Conservation (phyloP, 2,329 filamentous ascomycete species). For the Penicillium concentricum region DNA sequence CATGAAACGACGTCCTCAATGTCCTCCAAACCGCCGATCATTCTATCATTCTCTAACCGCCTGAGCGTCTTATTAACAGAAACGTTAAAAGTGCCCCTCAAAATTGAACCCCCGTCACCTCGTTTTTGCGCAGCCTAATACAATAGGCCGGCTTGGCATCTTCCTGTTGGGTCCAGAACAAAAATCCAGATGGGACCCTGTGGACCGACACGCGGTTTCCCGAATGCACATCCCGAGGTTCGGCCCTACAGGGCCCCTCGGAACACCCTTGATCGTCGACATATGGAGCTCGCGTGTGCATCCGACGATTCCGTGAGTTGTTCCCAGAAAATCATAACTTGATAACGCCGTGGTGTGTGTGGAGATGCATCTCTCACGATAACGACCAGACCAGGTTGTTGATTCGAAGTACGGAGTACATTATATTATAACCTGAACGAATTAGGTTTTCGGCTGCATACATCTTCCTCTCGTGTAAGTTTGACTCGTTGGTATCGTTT, state of each 20-base stretch:
- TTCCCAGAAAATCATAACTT: neutral
- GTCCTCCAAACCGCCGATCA: neutral
- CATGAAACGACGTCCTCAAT: neutral
- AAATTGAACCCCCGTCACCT: neutral
- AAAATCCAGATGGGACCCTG: neutral
- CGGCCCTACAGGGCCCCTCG: neutral
- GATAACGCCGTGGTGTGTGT: neutral
- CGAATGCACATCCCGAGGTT: neutral
- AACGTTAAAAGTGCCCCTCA: neutral
- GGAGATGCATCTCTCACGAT: neutral
- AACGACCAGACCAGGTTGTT: neutral
- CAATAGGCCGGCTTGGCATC: neutral
- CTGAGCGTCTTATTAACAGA: neutral
- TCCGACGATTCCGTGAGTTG: neutral
- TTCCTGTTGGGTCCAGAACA: neutral
- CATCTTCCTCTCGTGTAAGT: neutral
- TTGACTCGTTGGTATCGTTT: neutral
- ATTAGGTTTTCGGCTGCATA: neutral
- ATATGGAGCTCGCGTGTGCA: neutral
- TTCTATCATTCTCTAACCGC: neutral
- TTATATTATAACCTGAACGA: neutral
- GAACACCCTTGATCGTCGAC: conserved; percentile 5
- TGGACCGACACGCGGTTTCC: neutral
- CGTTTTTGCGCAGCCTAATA: neutral
- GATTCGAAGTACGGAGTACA: neutral